These are phyloP conservation scores for Sorghum bicolor DNA, from an alignment of 176 grass and related monocot species.

Conservation along the genomic window DNA sequence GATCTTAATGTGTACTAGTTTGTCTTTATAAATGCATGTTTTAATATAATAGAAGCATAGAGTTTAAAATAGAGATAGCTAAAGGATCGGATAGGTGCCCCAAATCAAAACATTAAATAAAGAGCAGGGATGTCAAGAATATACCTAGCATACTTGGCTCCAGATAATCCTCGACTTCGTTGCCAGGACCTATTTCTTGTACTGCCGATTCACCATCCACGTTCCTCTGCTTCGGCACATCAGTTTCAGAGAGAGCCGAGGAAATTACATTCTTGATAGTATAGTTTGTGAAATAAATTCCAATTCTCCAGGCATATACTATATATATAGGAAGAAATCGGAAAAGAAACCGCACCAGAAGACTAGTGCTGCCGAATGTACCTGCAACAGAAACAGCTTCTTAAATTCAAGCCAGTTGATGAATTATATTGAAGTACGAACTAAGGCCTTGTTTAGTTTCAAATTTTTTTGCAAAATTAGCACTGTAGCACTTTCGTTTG, in stretches of 20 bases:
- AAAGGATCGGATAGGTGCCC: too few species aligned
- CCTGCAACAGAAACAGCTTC: neutral
- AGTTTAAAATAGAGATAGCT: neutral
- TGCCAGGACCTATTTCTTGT: neutral
- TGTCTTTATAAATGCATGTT: neutral
- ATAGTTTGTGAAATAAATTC: neutral
- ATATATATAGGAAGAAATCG: neutral
- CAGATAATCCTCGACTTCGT: neutral
- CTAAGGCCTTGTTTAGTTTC: too few species aligned
- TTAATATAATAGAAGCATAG: neutral
- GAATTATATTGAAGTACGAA: neutral
- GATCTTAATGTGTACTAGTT: neutral
- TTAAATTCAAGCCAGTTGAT: neutral
- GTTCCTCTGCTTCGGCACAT: neutral
- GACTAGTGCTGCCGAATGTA: neutral
- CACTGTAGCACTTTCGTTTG: too few species aligned
- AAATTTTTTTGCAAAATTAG: too few species aligned
- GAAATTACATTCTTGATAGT: too few species aligned
- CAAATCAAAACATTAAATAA: neutral
- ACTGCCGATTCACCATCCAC: too few species aligned
- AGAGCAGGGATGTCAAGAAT: neutral
- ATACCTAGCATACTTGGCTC: slow-evolving; percentile 25
- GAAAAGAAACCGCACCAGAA: neutral
- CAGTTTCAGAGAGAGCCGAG: neutral
- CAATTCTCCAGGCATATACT: neutral